Conservation (phyloP, 2,329 filamentous ascomycete species). For the Hymenotorrendiella dingleyae region DNA sequence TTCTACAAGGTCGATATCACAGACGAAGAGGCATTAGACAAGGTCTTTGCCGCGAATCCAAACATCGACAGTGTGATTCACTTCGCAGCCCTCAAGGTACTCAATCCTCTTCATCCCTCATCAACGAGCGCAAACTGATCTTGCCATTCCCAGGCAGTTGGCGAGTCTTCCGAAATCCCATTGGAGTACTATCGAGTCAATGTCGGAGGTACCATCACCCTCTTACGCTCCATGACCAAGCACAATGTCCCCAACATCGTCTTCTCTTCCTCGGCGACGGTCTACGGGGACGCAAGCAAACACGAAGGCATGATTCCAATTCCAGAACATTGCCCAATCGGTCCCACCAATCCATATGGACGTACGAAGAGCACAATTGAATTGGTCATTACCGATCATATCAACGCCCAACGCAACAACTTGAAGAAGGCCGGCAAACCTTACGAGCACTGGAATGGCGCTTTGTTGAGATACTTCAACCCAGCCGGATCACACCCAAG, state of each 20-base stretch:
- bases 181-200: slow-evolving; percentile 98
- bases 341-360: slow-evolving; percentile 95
- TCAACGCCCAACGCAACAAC: slow-evolving; percentile 81
- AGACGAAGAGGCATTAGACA: slow-evolving; percentile 74
- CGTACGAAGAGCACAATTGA: slow-evolving; percentile 94
- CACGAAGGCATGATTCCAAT: slow-evolving; percentile 99
- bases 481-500: slow-evolving; percentile 90
- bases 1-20: slow-evolving; percentile 89
- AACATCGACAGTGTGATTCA: slow-evolving; percentile 98
- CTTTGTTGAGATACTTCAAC: slow-evolving; percentile 95
- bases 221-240: slow-evolving; percentile 80
- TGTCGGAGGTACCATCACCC: slow-evolving; percentile 82
- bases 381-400: slow-evolving; percentile 82
- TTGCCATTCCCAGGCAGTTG: slow-evolving; percentile 63
- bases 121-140: slow-evolving; percentile 10
- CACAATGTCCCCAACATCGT: slow-evolving; percentile 95
- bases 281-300: slow-evolving; percentile 95
- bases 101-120: slow-evolving; percentile 16
- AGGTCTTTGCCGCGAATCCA: slow-evolving; percentile 81
- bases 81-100: slow-evolving; percentile 92
- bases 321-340: slow-evolving; percentile 91
- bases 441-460: slow-evolving; percentile 82
- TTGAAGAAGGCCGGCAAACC: slow-evolving; percentile 73
- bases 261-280: slow-evolving; percentile 96
- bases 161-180: slow-evolving; percentile 88